These are phyloP conservation scores for Diplosphaera chodatii DNA, from an alignment of 139 green algal species.

Conservation along the genomic window DNA sequence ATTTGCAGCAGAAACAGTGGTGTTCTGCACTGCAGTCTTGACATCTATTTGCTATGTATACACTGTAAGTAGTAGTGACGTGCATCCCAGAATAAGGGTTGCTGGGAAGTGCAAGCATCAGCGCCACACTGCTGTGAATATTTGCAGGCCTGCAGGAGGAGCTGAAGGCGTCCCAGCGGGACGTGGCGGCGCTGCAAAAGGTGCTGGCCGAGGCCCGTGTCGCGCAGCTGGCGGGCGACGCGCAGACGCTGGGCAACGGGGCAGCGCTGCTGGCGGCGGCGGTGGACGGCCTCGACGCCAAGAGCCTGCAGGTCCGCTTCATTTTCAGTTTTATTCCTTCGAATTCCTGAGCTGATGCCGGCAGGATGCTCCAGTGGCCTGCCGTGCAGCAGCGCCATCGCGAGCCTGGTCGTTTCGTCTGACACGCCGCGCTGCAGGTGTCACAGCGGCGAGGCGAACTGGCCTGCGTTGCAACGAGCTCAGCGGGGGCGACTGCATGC, in stretches of 20 bases:
- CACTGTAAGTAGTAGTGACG: too few relatives aligned
- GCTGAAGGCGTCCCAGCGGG: constrained; percentile 45
- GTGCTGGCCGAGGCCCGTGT: constrained; percentile 71
- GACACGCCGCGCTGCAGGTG: not conserved
- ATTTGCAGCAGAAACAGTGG: too few relatives aligned
- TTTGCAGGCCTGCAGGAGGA: constrained; percentile 36
- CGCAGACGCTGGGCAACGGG: constrained; percentile 27
- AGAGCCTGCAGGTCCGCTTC: constrained; percentile 45
- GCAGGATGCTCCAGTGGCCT: not conserved
- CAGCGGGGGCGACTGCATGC: too few relatives aligned
- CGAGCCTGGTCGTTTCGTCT: not conserved
- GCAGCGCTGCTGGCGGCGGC: constrained; percentile 58
- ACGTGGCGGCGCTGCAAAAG: constrained; percentile 51
- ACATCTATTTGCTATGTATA: too few relatives aligned
- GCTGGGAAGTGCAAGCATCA: too few relatives aligned
- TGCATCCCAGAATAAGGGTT: too few relatives aligned
- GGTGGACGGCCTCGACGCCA: constrained; percentile 69
- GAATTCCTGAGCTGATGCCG: not conserved
- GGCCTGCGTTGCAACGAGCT: too few relatives aligned
- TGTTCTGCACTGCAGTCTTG: too few relatives aligned
- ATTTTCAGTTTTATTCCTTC: not conserved
- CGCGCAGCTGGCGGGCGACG: constrained; percentile 25
- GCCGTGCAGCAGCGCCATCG: not conserved
- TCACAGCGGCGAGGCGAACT: not conserved
- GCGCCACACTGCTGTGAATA: too few relatives aligned